phyloP scores from a whole-genome alignment of 768 basidiomycete genomes.

The Butyriboletus loyo region DNA sequence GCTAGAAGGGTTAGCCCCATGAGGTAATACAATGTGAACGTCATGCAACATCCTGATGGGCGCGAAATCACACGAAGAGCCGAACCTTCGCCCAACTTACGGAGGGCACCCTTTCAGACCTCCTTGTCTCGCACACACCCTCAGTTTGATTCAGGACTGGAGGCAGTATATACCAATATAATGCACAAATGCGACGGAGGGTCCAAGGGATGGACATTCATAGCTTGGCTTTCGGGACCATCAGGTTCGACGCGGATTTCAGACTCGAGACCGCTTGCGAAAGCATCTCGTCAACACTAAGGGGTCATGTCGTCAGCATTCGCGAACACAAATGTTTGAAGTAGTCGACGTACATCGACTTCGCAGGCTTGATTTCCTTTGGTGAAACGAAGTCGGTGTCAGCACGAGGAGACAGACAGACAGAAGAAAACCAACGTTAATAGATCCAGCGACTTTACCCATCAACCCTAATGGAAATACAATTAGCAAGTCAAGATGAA shows the following conservation, averaged over 20 bases:
- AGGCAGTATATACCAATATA: background rate
- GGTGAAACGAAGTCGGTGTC: background rate
- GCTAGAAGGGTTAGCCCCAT: background rate
- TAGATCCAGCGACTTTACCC: constrained; percentile 74
- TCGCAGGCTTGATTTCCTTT: constrained; percentile 80
- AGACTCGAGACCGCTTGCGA: constrained; percentile 62
- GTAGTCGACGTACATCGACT: constrained; percentile 61
- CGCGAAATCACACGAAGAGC: background rate
- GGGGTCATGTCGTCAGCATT: constrained; percentile 7
- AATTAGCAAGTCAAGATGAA: constrained; percentile 1
- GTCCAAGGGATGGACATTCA: constrained; percentile 5
- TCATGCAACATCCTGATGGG: too few relatives aligned
- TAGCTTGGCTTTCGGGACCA: constrained; percentile 50
- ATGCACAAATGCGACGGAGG: background rate
- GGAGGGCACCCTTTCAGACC: background rate
- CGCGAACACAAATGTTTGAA: background rate
- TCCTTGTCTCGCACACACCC: background rate
- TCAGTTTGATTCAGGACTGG: background rate
- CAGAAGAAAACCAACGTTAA: constrained; percentile 43
- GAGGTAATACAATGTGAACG: background rate
- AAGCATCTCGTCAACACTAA: constrained; percentile 80
- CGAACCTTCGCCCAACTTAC: background rate
- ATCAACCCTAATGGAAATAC: constrained; percentile 54
- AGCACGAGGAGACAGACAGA: constrained; percentile 1
- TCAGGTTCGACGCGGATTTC: constrained; percentile 39